Evolutionary conservation across 108 stramenopile genomes (phyloP), one percentile per base, ranked within the genome.

Genomic region (Pseudonitzschia pungens): DNA sequence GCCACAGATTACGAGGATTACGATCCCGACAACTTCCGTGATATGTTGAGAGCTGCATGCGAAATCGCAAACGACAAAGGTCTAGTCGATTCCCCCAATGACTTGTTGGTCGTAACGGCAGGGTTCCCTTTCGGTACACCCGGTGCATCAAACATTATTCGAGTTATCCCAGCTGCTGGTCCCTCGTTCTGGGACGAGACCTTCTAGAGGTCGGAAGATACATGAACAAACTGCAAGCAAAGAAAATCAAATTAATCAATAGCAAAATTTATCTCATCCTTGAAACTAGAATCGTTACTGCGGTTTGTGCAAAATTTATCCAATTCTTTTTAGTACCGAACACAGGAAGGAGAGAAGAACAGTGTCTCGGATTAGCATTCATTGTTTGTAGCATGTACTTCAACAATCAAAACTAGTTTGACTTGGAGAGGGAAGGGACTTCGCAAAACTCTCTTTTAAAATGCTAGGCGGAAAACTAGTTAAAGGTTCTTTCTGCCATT

Each of bases 111-210:
- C 71, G 88, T 94, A 20, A 94, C 91, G 0, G 91, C 89, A 27
- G 93, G 93, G 5, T 74, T 94, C 63, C 93, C 93, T 28, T 91
- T 89, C 62, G 88, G 89, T 36, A 90, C 87, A 20, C 87, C 88
- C n/a, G 94, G 94, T 65, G 89, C 90, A 18, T 88, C 92, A 22
- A 96, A 93, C 74, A 82, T 96, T 58, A 73, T 94, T 31, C 82
- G 92, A 42, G 82, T 96, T 45, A 72, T 92, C 5, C 92, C 96
- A 28, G 92, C 87, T 44, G 88, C 89, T 2, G 96, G 94, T 12
- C 95, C 95, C 43, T 80, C 87, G 36, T 85, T 82, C 65, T 91
- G 90, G 91, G 87, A 89, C 71, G 50, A 58, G 22, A 53, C 51
- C 6, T 26, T 69, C 28, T 69, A 69, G 29, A 54, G 24, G 8